Base-by-base conservation (phyloP, 768 basidiomycete species). In the Naganishia antarctica region DNA sequence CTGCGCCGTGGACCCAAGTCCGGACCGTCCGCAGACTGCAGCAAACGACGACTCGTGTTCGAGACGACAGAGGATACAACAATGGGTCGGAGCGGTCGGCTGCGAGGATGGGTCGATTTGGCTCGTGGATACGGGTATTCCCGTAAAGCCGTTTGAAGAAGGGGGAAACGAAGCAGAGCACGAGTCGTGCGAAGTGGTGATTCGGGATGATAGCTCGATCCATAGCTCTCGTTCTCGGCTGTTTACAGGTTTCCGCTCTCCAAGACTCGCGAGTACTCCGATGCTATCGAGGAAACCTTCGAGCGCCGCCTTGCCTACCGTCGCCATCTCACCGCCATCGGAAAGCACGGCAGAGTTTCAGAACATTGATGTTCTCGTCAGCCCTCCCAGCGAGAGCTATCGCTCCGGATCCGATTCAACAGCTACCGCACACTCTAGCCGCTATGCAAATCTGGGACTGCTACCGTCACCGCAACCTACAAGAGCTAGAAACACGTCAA, bases 41-140 rank as follows among this genome's bases (percentile, higher is more conserved):
- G 43, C 26, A 60, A 28, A 12, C 18, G 5, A 45, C 18, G 43
- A 44, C 41, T 18, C 59, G 21, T 47, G 41, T 31, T 47, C 18
- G 16, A 47, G n/a, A 12, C 25, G 25, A 28, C 12, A 13, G n/a
- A 29, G 26, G 18, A 25, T 29, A 18, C 43, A 47, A 28, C 43
- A 44, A 13, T 47, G 41, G 43, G 34, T 64, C 11, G 51, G 50
- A 26, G 53, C 37, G 15, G 63, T 59, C n/a, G 63, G 63, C 0
- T 64, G 63, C 15, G n/a, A 47, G 5, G 63, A 64, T 40, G 63
- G 63, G 7, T 58, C 63, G 13, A 46, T 64, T 11, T 64, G 63
- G 63, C 32, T 64, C 13, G 12, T 64, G n/a, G 57, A 64, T 21
- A 43, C 47, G 5, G 53, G 50, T 8, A 44, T 53, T 9, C 12